Evolutionary conservation across 306 rosid genomes (phyloP).

Genomic region (Castanea mollissima): DNA sequence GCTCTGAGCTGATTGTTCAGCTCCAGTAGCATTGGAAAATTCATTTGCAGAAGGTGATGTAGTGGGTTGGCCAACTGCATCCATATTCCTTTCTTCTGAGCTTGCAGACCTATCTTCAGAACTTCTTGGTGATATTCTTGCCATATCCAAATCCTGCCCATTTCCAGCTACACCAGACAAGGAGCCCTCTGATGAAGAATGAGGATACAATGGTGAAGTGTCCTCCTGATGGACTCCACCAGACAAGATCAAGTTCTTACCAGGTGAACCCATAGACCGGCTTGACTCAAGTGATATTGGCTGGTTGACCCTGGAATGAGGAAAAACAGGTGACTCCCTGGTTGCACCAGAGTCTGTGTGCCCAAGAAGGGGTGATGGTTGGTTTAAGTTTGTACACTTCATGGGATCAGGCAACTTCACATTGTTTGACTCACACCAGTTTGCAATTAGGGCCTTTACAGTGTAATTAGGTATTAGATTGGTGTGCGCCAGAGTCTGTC

Average conservation of each 20-base stretch:
- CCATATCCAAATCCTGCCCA: slow-evolving; percentile 54
- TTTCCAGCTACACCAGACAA: slow-evolving; percentile 44
- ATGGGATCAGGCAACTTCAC: slow-evolving; percentile 74
- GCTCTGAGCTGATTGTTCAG: slow-evolving; percentile 47
- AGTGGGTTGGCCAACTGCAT: slow-evolving; percentile 52
- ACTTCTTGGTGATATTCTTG: slow-evolving; percentile 41
- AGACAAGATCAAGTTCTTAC: slow-evolving; percentile 40
- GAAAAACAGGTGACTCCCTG: slow-evolving; percentile 52
- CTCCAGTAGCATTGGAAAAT: slow-evolving; percentile 40
- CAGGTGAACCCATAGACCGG: slow-evolving; percentile 57
- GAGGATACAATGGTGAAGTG: slow-evolving; percentile 74
- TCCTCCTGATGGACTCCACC: slow-evolving; percentile 50
- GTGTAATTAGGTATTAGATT: slow-evolving; percentile 77
- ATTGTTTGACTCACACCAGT: slow-evolving; percentile 87
- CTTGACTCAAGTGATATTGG: slow-evolving; percentile 61
- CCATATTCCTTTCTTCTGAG: slow-evolving; percentile 58
- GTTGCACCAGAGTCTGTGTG: slow-evolving; percentile 52
- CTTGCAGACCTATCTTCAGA: slow-evolving; percentile 64
- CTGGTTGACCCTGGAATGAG: slow-evolving; percentile 56
- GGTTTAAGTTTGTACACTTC: slow-evolving; percentile 45
- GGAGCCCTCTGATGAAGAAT: slow-evolving; percentile 75
- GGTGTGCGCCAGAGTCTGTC: slow-evolving; percentile 81
- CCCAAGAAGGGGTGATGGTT: slow-evolving; percentile 57
- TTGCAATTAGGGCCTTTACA: slow-evolving; percentile 83
- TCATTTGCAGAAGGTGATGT: slow-evolving; percentile 59